Conservation (phyloP, 495 filamentous ascomycete species). For the Neurospora terricola region DNA sequence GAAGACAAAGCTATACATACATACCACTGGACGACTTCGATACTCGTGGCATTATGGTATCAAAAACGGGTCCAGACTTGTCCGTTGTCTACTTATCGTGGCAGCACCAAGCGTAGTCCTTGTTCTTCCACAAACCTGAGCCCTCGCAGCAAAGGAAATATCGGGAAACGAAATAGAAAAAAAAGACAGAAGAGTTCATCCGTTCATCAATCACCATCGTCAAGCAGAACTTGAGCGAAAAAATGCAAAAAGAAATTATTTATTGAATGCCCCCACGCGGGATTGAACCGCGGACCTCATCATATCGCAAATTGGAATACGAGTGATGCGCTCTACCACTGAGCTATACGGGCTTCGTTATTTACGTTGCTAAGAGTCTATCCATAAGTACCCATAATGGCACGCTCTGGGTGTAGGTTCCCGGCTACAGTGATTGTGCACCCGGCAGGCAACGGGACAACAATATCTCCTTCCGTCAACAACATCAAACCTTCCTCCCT, state of each 20-base stretch:
- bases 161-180: background rate
- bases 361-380: no score
- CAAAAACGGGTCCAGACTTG: background rate
- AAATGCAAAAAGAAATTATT: background rate
- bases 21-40: background rate
- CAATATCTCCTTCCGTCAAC: no score
- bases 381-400: background rate
- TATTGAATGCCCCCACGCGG: slow-evolving; percentile 1
- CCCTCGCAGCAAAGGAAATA: background rate
- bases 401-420: background rate
- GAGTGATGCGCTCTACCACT: slow-evolving; percentile 13
- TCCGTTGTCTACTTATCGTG: background rate
- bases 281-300: slow-evolving; percentile 7
- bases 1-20: background rate
- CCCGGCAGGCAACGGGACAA: background rate
- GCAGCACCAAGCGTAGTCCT: background rate
- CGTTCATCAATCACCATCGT: background rate
- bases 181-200: background rate
- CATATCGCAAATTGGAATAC: slow-evolving; percentile 1
- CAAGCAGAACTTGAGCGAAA: background rate
- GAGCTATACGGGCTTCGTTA: slow-evolving; percentile 7
- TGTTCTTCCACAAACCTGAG: background rate
- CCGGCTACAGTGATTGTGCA: background rate
- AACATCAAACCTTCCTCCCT: no score
- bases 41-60: background rate